Evolutionary conservation across 805 yeast genomes (phyloP).

Genomic region (Candida vartiovaarae): DNA sequence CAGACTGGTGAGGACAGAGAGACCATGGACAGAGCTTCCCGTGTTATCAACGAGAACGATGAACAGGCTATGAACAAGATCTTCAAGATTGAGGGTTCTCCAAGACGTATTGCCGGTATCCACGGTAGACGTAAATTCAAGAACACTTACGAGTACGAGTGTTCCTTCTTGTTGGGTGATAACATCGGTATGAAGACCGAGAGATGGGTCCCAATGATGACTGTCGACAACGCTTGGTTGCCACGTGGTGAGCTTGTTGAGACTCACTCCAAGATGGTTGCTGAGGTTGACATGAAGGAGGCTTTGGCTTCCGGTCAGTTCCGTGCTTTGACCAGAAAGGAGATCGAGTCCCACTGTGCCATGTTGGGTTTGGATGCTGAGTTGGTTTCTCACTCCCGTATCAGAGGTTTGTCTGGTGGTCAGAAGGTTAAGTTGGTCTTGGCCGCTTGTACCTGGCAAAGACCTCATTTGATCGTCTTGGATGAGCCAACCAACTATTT

Average conservation of each 20-base stretch:
- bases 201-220: slow-evolving; percentile 99
- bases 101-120: slow-evolving; percentile 93
- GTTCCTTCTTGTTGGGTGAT: slow-evolving; percentile 96
- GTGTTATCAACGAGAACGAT: slow-evolving; percentile 77
- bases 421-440: slow-evolving; percentile 96
- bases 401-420: slow-evolving; percentile 96
- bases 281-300: slow-evolving; percentile 99
- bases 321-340: slow-evolving; percentile 91
- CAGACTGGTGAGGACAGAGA: slow-evolving; percentile 98
- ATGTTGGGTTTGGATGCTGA: slow-evolving; percentile 96
- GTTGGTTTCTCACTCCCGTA: slow-evolving; percentile 95
- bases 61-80: slow-evolving; percentile 80
- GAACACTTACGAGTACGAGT: slow-evolving; percentile 99
- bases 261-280: slow-evolving; percentile 98
- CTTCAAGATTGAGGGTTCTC: slow-evolving; percentile 97
- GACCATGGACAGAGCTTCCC: slow-evolving; percentile 84
- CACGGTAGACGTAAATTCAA: slow-evolving; percentile 99
- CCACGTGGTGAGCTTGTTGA: slow-evolving; percentile 98
- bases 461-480: slow-evolving; percentile 90
- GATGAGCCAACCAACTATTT: slow-evolving; percentile 98
- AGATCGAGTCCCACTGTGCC: slow-evolving; percentile 97
- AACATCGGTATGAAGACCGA: slow-evolving; percentile 98
- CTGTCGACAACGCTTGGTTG: slow-evolving; percentile 99
- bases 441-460: slow-evolving; percentile 99
- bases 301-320: slow-evolving; percentile 94